phyloP scores from a whole-genome alignment of 306 rosid species.

The Glycyrrhiza uralensis region DNA sequence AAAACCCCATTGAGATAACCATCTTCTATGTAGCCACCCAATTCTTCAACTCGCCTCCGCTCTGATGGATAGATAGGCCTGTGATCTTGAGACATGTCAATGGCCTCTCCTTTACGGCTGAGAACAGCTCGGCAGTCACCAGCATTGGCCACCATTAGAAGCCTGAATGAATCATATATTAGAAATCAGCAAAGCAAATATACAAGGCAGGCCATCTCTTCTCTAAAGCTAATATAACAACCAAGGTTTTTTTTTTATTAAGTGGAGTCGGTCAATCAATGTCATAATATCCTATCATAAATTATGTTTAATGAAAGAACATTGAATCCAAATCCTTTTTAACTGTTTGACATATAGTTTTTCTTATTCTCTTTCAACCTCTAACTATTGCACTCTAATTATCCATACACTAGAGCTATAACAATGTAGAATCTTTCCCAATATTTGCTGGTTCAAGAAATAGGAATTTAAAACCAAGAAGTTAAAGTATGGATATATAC shows the following conservation, averaged over 20 bases:
- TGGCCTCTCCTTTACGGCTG: constrained; percentile 83
- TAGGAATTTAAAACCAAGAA: neutral
- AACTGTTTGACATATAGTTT: neutral
- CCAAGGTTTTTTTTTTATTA: neutral
- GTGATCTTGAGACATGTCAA: constrained; percentile 96
- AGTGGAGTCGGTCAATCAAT: neutral
- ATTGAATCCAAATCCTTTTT: neutral
- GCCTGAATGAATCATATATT: constrained; percentile 42
- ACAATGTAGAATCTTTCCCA: neutral
- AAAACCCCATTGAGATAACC: constrained; percentile 89
- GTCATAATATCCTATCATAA: neutral
- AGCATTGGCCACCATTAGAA: constrained; percentile 89
- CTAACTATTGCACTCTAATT: neutral
- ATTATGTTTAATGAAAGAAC: neutral
- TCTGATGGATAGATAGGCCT: constrained; percentile 74
- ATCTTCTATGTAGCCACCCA: constrained; percentile 77
- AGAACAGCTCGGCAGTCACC: constrained; percentile 99
- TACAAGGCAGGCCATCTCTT: neutral
- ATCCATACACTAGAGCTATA: neutral
- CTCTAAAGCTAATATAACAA: neutral
- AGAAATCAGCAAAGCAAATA: constrained; percentile 25
- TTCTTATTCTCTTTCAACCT: neutral
- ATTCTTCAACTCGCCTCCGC: constrained; percentile 64
- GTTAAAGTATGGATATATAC: constrained; percentile 37
- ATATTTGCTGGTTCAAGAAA: too few species aligned